These are phyloP conservation scores for Myxozyma neglecta DNA, from an alignment of 805 yeast species.

Conservation along the genomic window DNA sequence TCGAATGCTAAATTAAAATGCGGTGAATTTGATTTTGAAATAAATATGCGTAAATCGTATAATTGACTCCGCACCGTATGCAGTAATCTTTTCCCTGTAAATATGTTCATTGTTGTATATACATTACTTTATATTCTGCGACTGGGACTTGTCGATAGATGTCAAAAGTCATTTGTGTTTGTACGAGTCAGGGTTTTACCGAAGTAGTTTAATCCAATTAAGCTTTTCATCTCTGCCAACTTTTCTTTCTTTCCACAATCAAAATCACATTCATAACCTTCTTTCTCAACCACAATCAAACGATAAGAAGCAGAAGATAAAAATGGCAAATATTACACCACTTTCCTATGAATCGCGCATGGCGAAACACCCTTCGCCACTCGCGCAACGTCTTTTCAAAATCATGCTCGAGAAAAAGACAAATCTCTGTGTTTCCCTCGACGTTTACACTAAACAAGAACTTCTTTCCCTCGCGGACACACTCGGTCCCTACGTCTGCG, in stretches of 20 bases:
- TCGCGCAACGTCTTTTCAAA: conserved; percentile 70
- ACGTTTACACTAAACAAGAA: conserved; percentile 78
- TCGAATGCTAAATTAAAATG: conserved; percentile 78
- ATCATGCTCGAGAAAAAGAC: conserved; percentile 80
- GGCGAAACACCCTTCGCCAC: conserved; percentile 65
- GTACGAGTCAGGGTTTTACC: neutral
- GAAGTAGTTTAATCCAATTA: neutral
- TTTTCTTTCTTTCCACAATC: neutral
- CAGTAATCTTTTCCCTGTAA: neutral
- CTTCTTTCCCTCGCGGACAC: conserved; percentile 69
- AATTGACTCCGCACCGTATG: neutral
- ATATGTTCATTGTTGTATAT: neutral
- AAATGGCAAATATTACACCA: conserved; percentile 19
- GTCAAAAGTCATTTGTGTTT: neutral
- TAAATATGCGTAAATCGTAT: conserved; percentile 51
- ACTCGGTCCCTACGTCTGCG: conserved; percentile 87
- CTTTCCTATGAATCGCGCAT: conserved; percentile 68
- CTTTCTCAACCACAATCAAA: neutral
- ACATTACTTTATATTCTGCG: neutral
- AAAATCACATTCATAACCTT: neutral
- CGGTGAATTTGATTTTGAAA: conserved; percentile 65
- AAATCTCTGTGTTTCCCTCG: conserved; percentile 92
- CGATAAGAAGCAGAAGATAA: neutral
- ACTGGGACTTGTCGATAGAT: neutral
- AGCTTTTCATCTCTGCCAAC: neutral